Conservation (phyloP, 371 early-diverging fungal genomes). For the Smittium culicis region DNA sequence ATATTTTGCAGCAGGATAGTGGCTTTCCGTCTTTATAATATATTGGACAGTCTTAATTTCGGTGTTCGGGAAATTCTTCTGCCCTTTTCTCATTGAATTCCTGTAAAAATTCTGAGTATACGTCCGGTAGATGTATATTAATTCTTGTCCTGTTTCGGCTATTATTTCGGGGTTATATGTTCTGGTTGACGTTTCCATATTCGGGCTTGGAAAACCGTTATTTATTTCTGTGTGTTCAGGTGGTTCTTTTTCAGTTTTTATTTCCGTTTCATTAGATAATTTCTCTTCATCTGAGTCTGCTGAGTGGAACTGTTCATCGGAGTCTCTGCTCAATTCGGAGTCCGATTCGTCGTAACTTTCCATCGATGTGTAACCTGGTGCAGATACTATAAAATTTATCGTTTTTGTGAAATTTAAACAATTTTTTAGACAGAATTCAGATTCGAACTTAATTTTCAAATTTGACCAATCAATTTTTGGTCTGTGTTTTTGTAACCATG, state of each 20-base stretch:
- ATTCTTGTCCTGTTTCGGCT: too few species aligned
- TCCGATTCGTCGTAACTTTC: neutral
- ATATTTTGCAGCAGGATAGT: conserved; percentile 8
- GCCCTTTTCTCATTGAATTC: neutral
- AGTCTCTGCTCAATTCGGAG: too few species aligned
- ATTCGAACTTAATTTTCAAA: too few species aligned
- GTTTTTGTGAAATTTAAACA: too few species aligned
- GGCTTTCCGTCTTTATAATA: neutral
- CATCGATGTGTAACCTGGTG: neutral
- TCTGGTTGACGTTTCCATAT: too few species aligned
- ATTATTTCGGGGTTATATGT: too few species aligned
- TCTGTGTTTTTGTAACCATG: neutral
- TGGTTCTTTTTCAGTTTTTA: neutral
- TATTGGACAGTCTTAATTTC: conserved; percentile 11
- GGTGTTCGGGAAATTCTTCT: neutral
- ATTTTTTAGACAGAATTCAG: too few species aligned
- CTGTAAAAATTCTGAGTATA: neutral
- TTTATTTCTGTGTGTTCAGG: neutral
- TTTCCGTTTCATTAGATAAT: neutral
- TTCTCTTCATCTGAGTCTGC: neutral
- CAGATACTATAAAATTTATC: too few species aligned
- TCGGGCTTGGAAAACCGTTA: too few species aligned
- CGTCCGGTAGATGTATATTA: too few species aligned
- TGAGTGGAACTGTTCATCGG: too few species aligned
- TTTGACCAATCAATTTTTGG: too few species aligned